phyloP scores from a whole-genome alignment of 148 eudicot genomes.

The Vaccinium darrowii region DNA sequence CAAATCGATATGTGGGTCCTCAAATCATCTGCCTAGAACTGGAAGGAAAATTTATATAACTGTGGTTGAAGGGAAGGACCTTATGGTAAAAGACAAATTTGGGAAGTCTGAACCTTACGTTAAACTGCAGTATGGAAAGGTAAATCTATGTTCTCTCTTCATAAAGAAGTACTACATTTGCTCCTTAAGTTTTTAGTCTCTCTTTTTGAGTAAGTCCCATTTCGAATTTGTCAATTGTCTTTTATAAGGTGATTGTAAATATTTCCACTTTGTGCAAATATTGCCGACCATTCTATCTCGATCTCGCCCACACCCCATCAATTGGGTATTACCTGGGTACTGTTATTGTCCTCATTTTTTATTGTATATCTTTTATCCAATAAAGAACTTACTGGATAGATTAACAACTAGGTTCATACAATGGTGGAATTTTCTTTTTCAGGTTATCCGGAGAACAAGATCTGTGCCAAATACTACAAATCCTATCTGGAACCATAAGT shows the following conservation, averaged over 20 bases:
- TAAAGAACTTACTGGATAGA: too few relatives aligned
- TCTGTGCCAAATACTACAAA: constrained; percentile 41
- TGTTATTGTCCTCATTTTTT: too few relatives aligned
- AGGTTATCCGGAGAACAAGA: constrained; percentile 64
- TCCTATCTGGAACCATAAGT: constrained; percentile 83
- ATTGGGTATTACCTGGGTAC: too few relatives aligned
- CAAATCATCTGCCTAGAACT: constrained; percentile 50
- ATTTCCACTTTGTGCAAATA: too few relatives aligned
- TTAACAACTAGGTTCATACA: background rate
- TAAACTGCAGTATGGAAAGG: constrained; percentile 96
- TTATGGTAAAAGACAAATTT: constrained; percentile 63
- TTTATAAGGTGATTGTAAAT: too few relatives aligned
- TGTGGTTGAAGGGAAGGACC: constrained; percentile 74
- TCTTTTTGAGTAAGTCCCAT: too few relatives aligned
- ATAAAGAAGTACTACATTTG: background rate
- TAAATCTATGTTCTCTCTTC: constrained; percentile 14
- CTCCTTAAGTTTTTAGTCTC: background rate
- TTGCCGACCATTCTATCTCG: too few relatives aligned
- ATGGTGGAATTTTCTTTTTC: constrained; percentile 20
- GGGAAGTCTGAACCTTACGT: constrained; percentile 76
- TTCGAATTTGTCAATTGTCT: too few relatives aligned
- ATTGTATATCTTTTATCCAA: too few relatives aligned
- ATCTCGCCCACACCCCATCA: too few relatives aligned
- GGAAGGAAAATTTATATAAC: constrained; percentile 81
- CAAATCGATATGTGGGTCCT: constrained; percentile 46